A percentile compares a stretch with the other conserved stretches of the same genome.
Evolutionary conservation across 805 yeast species (phyloP).

Genomic region (Metschnikowia drakensbergensis): DNA sequence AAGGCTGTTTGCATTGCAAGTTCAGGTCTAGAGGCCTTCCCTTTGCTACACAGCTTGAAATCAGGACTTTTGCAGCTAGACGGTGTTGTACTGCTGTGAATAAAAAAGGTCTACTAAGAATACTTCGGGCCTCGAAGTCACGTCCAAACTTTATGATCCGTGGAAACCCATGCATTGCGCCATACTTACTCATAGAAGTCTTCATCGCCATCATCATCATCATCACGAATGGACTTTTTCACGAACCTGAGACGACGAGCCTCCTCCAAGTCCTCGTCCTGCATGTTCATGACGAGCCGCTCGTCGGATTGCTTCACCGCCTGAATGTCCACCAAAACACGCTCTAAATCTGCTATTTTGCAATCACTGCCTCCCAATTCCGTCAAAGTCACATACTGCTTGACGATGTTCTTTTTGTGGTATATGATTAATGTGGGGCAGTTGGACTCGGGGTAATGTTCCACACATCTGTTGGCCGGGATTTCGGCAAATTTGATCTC

Average conservation of each 20-base stretch:
- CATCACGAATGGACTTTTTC: constrained; percentile 51
- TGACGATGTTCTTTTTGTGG: constrained; percentile 69
- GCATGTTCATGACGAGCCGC: constrained; percentile 57
- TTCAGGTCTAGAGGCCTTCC: no score
- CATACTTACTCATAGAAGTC: constrained; percentile 11
- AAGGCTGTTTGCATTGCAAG: no score
- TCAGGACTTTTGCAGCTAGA: no score
- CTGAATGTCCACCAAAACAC: constrained; percentile 59
- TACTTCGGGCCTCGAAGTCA: background rate
- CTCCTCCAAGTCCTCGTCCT: constrained; percentile 51
- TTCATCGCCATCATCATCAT: constrained; percentile 22
- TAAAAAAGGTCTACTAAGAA: background rate
- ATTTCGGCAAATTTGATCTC: constrained; percentile 92
- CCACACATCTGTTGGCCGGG: constrained; percentile 86
- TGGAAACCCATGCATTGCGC: background rate
- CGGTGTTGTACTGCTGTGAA: background rate
- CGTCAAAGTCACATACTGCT: constrained; percentile 76
- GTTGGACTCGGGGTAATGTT: constrained; percentile 83
- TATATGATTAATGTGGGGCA: constrained; percentile 90
- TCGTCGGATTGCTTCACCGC: constrained; percentile 66
- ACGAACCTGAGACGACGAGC: constrained; percentile 50
- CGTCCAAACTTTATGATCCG: background rate
- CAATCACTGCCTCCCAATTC: constrained; percentile 84
- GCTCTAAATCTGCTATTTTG: constrained; percentile 64
- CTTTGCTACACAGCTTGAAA: no score